These are phyloP conservation scores for Tolypocladium guangdongense DNA, from an alignment of 2,329 filamentous ascomycete genomes.

Conservation along the genomic window DNA sequence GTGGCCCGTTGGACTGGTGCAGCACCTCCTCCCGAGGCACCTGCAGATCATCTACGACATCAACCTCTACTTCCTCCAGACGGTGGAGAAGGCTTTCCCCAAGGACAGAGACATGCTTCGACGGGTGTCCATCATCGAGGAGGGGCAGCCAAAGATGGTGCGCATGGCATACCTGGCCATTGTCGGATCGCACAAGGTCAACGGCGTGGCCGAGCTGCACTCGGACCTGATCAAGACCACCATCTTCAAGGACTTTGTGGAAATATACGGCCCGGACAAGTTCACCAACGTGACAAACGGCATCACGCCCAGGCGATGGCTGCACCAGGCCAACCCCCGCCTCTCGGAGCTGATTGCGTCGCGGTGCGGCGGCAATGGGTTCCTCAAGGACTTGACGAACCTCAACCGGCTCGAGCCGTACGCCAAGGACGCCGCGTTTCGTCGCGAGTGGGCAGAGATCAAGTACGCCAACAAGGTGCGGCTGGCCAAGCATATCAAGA, in stretches of 20 bases:
- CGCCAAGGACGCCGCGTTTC: slow-evolving; percentile 79
- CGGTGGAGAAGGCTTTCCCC: slow-evolving; percentile 82
- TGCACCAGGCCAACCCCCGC: slow-evolving; percentile 92
- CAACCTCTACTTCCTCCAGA: slow-evolving; percentile 87
- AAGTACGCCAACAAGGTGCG: slow-evolving; percentile 93
- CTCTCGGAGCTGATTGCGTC: slow-evolving; percentile 86
- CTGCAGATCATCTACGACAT: slow-evolving; percentile 98
- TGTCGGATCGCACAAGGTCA: slow-evolving; percentile 98
- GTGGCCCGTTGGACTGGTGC: slow-evolving; percentile 88
- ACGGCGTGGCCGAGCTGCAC: slow-evolving; percentile 93
- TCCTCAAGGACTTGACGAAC: slow-evolving; percentile 80
- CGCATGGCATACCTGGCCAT: slow-evolving; percentile 94
- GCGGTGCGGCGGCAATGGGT: slow-evolving; percentile 73
- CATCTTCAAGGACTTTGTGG: slow-evolving; percentile 99
- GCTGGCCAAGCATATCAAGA: slow-evolving; percentile 83
- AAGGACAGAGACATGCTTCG: slow-evolving; percentile 75
- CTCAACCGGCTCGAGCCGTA: slow-evolving; percentile 79
- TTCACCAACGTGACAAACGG: slow-evolving; percentile 99
- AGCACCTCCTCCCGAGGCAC: slow-evolving; percentile 87
- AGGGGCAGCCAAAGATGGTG: slow-evolving; percentile 94
- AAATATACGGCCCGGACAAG: slow-evolving; percentile 90
- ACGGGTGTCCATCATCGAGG: slow-evolving; percentile 94
- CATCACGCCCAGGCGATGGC: slow-evolving; percentile 89
- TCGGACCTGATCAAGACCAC: slow-evolving; percentile 97
- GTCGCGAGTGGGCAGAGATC: slow-evolving; percentile 91